Conservation (phyloP, 495 filamentous ascomycete genomes). For the Jackrogersella minutella region DNA sequence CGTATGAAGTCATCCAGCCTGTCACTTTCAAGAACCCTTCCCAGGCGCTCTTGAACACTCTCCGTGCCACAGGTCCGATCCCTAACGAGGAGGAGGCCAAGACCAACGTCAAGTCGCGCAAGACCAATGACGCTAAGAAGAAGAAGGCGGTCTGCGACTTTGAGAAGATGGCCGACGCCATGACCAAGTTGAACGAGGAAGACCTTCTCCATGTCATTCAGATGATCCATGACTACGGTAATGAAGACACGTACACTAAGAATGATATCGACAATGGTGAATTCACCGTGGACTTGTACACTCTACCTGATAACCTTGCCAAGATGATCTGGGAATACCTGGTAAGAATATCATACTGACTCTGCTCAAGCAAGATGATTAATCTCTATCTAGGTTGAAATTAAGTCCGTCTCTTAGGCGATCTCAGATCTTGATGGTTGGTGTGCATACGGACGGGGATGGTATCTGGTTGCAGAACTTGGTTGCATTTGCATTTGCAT, state of each 20-base stretch:
- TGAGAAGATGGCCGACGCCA: conserved; percentile 94
- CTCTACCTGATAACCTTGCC: conserved; percentile 79
- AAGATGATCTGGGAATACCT: conserved; percentile 95
- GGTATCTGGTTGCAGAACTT: background rate
- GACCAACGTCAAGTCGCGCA: conserved; percentile 61
- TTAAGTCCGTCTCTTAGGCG: conserved; percentile 33
- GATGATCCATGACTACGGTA: conserved; percentile 97
- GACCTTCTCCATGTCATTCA: conserved; percentile 94
- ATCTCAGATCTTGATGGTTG: background rate
- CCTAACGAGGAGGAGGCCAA: conserved; percentile 74
- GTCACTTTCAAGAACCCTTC: conserved; percentile 93
- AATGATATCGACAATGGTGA: conserved; percentile 98
- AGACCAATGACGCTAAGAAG: conserved; percentile 76
- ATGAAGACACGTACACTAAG: conserved; percentile 89
- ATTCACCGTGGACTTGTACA: conserved; percentile 98
- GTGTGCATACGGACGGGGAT: conserved; percentile 7
- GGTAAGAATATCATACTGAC: no score
- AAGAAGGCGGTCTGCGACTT: conserved; percentile 86
- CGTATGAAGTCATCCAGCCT: conserved; percentile 84
- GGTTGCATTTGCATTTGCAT: conserved; percentile 44
- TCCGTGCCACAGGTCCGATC: conserved; percentile 84
- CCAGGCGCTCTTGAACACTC: conserved; percentile 72
- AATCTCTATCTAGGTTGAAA: conserved; percentile 37
- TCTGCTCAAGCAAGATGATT: conserved; percentile 5
- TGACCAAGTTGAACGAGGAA: conserved; percentile 84